Evolutionary conservation across 2,329 filamentous ascomycete genomes (phyloP).

Genomic region (Exophiala calicioides): DNA sequence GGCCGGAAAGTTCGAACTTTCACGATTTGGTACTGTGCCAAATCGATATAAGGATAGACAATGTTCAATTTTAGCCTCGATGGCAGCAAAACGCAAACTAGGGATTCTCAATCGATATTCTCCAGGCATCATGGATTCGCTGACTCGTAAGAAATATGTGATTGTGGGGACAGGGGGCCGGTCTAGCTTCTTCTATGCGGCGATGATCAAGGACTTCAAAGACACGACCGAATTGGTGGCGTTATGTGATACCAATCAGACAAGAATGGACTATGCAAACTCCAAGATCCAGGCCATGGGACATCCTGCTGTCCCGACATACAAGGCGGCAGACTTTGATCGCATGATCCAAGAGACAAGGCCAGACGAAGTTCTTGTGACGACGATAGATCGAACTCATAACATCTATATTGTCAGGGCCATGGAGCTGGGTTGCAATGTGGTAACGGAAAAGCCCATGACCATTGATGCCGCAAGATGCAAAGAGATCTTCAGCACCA

Average conservation of each 20-base stretch:
- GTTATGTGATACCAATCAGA: conserved; percentile 63
- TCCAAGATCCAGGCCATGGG: conserved; percentile 49
- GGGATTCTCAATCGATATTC: not conserved
- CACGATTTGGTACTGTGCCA: no score
- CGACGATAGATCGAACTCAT: conserved; percentile 60
- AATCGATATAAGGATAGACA: no score
- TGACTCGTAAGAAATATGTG: conserved; percentile 44
- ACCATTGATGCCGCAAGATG: conserved; percentile 61
- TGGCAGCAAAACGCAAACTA: not conserved
- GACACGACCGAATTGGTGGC: conserved; percentile 55
- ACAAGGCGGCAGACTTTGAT: conserved; percentile 57
- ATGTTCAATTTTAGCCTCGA: no score
- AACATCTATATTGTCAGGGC: conserved; percentile 62
- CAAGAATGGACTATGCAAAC: conserved; percentile 60
- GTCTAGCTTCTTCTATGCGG: conserved; percentile 62
- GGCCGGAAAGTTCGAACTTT: no score
- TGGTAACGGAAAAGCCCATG: conserved; percentile 67
- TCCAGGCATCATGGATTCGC: conserved; percentile 1
- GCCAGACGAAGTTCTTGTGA: conserved; percentile 64
- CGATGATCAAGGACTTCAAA: conserved; percentile 56
- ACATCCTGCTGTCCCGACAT: conserved; percentile 55
- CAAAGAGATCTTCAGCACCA: conserved; percentile 56
- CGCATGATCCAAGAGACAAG: conserved; percentile 57
- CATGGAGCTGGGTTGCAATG: conserved; percentile 60
- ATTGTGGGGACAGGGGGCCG: conserved; percentile 62